Evolutionary conservation across 164 flowering plant species (phyloP).

Genomic region (Chloranthus sessilifolius): DNA sequence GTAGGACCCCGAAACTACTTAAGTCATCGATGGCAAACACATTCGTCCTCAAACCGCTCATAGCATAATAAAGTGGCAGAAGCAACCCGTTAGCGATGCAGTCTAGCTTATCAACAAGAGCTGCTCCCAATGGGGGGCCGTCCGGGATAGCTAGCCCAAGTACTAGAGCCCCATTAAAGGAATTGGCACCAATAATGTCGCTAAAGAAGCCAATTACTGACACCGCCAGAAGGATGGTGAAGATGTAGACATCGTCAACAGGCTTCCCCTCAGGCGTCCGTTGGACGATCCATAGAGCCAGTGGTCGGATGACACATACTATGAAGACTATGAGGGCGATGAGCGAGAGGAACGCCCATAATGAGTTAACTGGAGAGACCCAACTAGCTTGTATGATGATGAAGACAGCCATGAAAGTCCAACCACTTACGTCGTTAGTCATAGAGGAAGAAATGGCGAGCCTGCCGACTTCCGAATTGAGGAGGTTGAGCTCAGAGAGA

Average conservation of each 20-base stretch:
- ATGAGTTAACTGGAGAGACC: conserved; percentile 8
- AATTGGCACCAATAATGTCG: conserved; percentile 42
- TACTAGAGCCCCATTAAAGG: conserved; percentile 49
- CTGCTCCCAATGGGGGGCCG: conserved; percentile 72
- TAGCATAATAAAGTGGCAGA: conserved; percentile 46
- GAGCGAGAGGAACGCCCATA: not conserved
- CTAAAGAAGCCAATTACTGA: conserved; percentile 31
- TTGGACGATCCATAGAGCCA: conserved; percentile 34
- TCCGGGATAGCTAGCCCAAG: conserved; percentile 61
- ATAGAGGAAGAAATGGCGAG: conserved; percentile 30
- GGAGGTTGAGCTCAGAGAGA: conserved; percentile 32
- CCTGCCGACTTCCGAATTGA: conserved; percentile 34
- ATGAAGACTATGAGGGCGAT: not conserved
- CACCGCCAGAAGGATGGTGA: conserved; percentile 31
- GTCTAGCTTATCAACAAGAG: conserved; percentile 50
- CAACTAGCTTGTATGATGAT: not conserved
- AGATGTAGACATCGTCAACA: conserved; percentile 36
- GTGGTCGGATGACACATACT: conserved; percentile 15
- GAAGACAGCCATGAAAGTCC: not conserved
- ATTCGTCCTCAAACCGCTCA: conserved; percentile 38
- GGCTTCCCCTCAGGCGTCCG: conserved; percentile 46
- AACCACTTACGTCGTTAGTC: conserved; percentile 3
- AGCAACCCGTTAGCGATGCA: conserved; percentile 35
- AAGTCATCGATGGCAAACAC: conserved; percentile 20
- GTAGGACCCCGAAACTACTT: conserved; percentile 22